phyloP scores from a whole-genome alignment of 441 rosid species.

The Corymbia citriodora region DNA sequence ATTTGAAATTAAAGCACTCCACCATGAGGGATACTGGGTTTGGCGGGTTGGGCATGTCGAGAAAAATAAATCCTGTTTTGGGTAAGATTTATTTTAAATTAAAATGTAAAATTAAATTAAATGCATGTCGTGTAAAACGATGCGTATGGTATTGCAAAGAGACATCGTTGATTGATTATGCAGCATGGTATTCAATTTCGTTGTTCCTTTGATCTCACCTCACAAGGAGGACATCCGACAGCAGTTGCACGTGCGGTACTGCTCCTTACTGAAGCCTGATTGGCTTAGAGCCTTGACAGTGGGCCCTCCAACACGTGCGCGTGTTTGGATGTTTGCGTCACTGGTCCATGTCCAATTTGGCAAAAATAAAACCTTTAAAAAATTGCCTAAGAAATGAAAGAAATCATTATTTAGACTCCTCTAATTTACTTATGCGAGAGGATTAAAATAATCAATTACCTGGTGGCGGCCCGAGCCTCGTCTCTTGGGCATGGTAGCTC shows the following conservation, averaged over 20 bases:
- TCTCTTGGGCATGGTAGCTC: fast-evolving
- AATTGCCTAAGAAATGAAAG: background rate
- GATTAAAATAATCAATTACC: background rate
- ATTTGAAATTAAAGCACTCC: background rate
- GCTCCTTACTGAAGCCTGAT: background rate
- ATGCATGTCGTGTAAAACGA: background rate
- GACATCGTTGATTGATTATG: background rate
- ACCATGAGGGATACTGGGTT: fast-evolving
- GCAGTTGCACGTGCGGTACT: background rate
- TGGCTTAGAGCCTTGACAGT: background rate
- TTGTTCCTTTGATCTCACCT: background rate
- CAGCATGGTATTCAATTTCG: background rate
- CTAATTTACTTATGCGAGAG: background rate
- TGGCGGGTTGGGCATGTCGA: fast-evolving
- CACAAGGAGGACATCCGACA: background rate
- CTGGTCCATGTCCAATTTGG: background rate
- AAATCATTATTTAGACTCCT: background rate
- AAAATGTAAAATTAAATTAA: background rate
- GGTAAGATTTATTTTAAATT: background rate
- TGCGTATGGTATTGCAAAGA: background rate
- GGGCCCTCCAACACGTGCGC: background rate
- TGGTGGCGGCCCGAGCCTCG: fast-evolving
- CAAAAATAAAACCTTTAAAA: background rate
- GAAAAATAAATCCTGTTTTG: background rate
- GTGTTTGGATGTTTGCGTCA: background rate